Conservation (phyloP, 2,329 filamentous ascomycete genomes). For the Neofusicoccum umdonicola region DNA sequence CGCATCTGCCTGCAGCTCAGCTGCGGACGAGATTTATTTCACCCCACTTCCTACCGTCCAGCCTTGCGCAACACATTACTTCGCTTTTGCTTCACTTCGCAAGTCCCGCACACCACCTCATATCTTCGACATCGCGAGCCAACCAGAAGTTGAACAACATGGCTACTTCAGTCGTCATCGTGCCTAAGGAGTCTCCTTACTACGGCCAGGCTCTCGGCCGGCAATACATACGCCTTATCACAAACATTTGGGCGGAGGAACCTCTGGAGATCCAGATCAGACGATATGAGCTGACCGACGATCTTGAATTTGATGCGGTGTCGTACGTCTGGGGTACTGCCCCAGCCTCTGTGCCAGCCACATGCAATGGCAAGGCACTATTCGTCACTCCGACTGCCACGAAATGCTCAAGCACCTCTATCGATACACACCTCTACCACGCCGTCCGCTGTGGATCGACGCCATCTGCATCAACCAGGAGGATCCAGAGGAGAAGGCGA, state of each 20-base stretch:
- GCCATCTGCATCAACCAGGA: conserved; percentile 22
- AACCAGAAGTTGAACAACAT: background rate
- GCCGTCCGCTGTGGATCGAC: conserved; percentile 19
- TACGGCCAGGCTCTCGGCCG: background rate
- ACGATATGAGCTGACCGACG: background rate
- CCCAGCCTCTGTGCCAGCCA: background rate
- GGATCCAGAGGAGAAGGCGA: conserved; percentile 4
- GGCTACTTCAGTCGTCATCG: background rate
- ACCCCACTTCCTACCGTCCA: no score
- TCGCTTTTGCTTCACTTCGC: no score
- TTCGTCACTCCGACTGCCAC: background rate
- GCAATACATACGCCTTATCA: background rate
- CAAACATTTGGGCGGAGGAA: background rate
- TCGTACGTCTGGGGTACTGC: background rate
- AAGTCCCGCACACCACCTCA: no score
- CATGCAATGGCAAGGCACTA: background rate
- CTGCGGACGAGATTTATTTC: no score
- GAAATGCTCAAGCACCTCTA: background rate
- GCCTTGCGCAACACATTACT: no score
- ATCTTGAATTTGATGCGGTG: background rate
- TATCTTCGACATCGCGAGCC: no score
- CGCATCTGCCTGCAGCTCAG: no score
- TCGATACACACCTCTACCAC: background rate
- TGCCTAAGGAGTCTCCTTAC: background rate
- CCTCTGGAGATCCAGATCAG: background rate